Conservation (phyloP, 345 rosid species). For the Populus deltoides region DNA sequence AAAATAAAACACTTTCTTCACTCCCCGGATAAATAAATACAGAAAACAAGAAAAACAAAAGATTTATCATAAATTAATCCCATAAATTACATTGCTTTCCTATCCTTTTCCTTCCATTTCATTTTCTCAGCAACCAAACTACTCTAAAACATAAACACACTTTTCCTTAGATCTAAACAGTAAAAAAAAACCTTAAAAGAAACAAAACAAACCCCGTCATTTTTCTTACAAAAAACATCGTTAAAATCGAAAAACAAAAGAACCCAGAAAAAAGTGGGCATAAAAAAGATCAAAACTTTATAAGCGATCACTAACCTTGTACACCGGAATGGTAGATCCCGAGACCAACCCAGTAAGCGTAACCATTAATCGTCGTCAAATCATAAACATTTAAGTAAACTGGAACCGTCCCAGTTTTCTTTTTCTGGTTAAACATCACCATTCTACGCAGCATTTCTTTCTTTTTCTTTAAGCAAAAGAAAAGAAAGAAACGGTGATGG, state of each 20-base stretch:
- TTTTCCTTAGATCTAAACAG: not conserved
- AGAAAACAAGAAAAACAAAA: not conserved
- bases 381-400: conserved; percentile 95
- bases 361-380: conserved; percentile 85
- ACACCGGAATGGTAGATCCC: conserved; percentile 97
- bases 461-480: not conserved
- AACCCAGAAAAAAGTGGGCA: not conserved
- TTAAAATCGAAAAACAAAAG: not conserved
- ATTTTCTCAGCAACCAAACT: conserved; percentile 18
- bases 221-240: not conserved
- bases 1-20: not conserved
- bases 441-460: conserved; percentile 52
- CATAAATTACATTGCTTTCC: not conserved
- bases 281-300: not conserved
- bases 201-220: not conserved
- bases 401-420: conserved; percentile 63
- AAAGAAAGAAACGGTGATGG: not conserved
- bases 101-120: not conserved
- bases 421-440: conserved; percentile 51
- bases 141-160: not conserved
- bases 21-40: not conserved
- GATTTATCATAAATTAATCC: not conserved
- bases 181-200: not conserved
- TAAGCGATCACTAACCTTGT: conserved; percentile 46
- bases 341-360: conserved; percentile 95